Conservation (phyloP, 495 filamentous ascomycete species). For the Xylaria nigripes region DNA sequence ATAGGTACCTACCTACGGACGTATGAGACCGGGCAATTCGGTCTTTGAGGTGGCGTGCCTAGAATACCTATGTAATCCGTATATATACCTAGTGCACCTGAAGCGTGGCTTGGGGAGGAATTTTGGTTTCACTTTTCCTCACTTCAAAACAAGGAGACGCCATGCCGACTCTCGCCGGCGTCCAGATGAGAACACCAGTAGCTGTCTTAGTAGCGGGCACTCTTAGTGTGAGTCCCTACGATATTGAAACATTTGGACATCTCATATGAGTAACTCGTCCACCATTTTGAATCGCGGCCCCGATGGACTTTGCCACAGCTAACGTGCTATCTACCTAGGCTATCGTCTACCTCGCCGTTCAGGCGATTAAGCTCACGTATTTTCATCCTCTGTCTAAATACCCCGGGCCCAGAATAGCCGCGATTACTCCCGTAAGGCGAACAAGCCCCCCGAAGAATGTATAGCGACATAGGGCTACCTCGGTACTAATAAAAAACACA, state of each 20-base stretch:
- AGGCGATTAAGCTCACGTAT: background rate
- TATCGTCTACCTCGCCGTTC: background rate
- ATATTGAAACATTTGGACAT: too few relatives aligned
- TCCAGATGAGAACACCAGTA: background rate
- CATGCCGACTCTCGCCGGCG: background rate
- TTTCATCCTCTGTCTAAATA: slow-evolving; percentile 12
- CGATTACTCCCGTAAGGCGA: slow-evolving; percentile 2
- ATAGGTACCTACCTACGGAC: too few relatives aligned
- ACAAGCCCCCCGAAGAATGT: background rate
- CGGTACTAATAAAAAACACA: background rate
- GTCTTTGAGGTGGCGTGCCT: too few relatives aligned
- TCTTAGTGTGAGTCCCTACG: background rate
- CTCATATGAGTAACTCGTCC: background rate
- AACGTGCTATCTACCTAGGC: too few relatives aligned
- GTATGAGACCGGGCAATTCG: too few relatives aligned
- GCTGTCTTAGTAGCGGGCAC: background rate
- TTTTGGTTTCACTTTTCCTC: background rate
- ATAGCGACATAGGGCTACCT: background rate
- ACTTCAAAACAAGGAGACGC: background rate
- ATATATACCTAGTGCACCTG: too few relatives aligned
- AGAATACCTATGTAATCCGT: too few relatives aligned
- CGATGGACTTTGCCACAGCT: background rate
- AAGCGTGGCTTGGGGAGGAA: background rate
- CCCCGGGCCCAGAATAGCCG: slow-evolving; percentile 7
- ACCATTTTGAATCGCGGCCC: too few relatives aligned